Percentiles rank a stretch among this genome's conserved stretches.
phyloP scores from a whole-genome alignment of 768 basidiomycete genomes.

The Cystofilobasidium ferigula region DNA sequence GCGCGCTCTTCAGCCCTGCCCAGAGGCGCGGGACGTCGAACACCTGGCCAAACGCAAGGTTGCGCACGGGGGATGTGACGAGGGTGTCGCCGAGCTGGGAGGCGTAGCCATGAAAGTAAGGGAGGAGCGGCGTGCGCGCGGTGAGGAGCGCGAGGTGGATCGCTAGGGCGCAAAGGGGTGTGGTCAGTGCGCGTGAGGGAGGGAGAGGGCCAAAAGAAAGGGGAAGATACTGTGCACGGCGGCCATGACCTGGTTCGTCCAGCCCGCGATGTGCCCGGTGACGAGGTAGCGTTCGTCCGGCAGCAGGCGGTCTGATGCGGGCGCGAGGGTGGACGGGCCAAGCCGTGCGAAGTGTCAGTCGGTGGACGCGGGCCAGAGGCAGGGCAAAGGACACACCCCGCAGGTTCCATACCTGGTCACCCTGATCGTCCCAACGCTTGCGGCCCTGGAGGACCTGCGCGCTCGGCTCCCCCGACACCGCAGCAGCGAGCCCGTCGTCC shows the following conservation, averaged over 20 bases:
- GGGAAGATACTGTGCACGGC: not conserved
- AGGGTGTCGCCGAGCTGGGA: not conserved
- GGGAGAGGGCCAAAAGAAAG: not conserved
- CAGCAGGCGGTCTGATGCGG: not conserved
- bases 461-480: too few relatives aligned
- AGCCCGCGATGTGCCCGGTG: not conserved
- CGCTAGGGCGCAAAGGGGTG: not conserved
- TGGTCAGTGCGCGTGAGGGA: not conserved
- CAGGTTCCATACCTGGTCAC: not conserved
- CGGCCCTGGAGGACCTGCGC: not conserved
- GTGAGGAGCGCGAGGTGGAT: not conserved
- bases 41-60: not conserved
- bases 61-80: not conserved
- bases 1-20: not conserved
- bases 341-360: not conserved
- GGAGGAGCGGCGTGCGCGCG: not conserved
- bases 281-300: constrained; percentile 1
- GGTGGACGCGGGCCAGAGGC: not conserved
- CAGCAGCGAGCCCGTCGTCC: too few relatives aligned
- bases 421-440: not conserved
- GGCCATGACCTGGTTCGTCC: constrained; percentile 5
- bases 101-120: not conserved
- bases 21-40: not conserved
- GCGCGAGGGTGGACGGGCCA: not conserved
- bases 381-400: not conserved